Evolutionary conservation across 2,329 filamentous ascomycete genomes (phyloP).

Genomic region (Pyrenophora tritici-repentis): DNA sequence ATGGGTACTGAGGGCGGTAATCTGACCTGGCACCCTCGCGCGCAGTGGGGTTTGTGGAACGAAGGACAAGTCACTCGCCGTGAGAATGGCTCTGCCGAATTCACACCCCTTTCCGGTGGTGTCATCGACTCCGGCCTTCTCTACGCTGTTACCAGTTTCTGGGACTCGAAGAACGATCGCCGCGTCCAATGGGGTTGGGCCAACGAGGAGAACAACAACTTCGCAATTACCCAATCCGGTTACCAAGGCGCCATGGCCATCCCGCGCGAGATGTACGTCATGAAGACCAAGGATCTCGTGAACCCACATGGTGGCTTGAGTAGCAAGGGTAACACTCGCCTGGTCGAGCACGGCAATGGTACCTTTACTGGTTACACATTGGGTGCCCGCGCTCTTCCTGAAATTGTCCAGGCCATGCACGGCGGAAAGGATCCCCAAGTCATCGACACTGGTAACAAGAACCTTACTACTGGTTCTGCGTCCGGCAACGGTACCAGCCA

Average conservation of each 20-base stretch:
- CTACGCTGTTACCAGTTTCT: constrained; percentile 55
- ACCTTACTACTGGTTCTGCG: constrained; percentile 30
- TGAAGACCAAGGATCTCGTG: constrained; percentile 48
- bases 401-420: constrained; percentile 51
- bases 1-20: constrained; percentile 54
- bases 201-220: constrained; percentile 51
- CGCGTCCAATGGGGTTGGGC: constrained; percentile 56
- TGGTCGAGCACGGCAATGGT: constrained; percentile 44
- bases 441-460: constrained; percentile 21
- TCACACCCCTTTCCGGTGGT: constrained; percentile 52
- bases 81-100: constrained; percentile 52
- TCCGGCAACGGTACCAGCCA: constrained; percentile 41
- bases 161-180: constrained; percentile 55
- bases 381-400: constrained; percentile 50
- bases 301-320: constrained; percentile 43
- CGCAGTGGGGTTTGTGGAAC: constrained; percentile 54
- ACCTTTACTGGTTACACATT: constrained; percentile 53
- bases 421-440: constrained; percentile 28
- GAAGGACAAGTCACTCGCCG: constrained; percentile 51
- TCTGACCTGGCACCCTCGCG: constrained; percentile 47
- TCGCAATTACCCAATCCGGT: constrained; percentile 49
- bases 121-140: constrained; percentile 52
- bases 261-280: constrained; percentile 54
- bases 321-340: constrained; percentile 43
- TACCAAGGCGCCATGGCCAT: constrained; percentile 53